Percentiles rank a stretch among this genome's conserved stretches.
These are phyloP conservation scores for Anastatica hierochuntica DNA, from an alignment of 345 rosid genomes.

Conservation along the genomic window DNA sequence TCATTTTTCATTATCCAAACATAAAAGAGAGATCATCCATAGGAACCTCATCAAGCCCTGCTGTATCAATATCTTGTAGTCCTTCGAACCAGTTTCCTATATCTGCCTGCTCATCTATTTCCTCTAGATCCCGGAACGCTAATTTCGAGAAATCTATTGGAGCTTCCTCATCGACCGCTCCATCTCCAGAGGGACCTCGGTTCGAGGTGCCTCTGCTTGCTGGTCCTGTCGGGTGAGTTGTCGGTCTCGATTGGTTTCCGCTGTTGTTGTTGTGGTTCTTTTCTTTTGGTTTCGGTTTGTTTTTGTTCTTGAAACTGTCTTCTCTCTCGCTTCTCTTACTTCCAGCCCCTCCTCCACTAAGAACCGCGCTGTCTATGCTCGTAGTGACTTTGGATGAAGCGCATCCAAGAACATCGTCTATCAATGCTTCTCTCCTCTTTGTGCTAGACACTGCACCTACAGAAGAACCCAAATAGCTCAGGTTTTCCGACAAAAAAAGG, in stretches of 20 bases:
- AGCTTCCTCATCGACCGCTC: slow-evolving; percentile 28
- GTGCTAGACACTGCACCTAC: slow-evolving; percentile 72
- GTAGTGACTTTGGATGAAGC: slow-evolving; percentile 63
- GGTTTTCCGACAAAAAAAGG: not conserved
- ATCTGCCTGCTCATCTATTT: slow-evolving; percentile 51
- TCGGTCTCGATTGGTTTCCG: slow-evolving; percentile 30
- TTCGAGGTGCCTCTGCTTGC: slow-evolving; percentile 22
- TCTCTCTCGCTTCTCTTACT: slow-evolving; percentile 52
- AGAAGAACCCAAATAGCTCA: slow-evolving; percentile 15
- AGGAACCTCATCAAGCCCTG: slow-evolving; percentile 77
- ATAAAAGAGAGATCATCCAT: slow-evolving; percentile 72
- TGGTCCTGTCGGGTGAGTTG: slow-evolving; percentile 30
- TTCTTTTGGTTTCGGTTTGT: slow-evolving; percentile 55
- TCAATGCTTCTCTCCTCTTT: slow-evolving; percentile 50
- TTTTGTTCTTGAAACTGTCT: slow-evolving; percentile 28
- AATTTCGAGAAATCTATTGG: slow-evolving; percentile 39
- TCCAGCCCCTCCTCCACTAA: slow-evolving; percentile 39
- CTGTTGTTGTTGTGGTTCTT: slow-evolving; percentile 22
- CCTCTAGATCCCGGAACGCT: slow-evolving; percentile 46
- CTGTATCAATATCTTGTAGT: slow-evolving; percentile 59
- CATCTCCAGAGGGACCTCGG: slow-evolving; percentile 25
- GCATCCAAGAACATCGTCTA: slow-evolving; percentile 64
- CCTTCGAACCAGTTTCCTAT: slow-evolving; percentile 60
- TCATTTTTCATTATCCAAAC: slow-evolving; percentile 16
- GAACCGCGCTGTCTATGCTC: slow-evolving; percentile 32